Evolutionary conservation across 2,329 filamentous ascomycete genomes (phyloP).

Genomic region (Colletotrichum echinochloae): DNA sequence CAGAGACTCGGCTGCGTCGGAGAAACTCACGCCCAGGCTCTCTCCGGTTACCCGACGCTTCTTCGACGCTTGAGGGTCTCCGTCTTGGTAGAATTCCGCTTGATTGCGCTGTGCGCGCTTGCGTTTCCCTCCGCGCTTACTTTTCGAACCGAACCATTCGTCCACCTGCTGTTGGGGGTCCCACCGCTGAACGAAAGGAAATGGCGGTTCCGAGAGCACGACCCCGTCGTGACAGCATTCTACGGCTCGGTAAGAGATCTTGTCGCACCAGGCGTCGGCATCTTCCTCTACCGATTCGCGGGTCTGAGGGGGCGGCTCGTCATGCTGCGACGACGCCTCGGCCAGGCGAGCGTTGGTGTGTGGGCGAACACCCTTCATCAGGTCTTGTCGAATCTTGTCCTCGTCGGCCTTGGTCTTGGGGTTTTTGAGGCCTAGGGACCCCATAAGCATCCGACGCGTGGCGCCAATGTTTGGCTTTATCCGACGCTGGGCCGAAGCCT

Average conservation of each 20-base stretch:
- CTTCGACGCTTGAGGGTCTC: slow-evolving; percentile 34
- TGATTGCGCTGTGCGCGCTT: slow-evolving; percentile 62
- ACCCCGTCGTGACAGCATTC: slow-evolving; percentile 83
- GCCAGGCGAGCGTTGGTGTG: slow-evolving; percentile 41
- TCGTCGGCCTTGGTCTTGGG: slow-evolving; percentile 78
- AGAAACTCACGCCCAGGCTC: slow-evolving; percentile 21
- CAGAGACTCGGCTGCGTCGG: slow-evolving; percentile 19
- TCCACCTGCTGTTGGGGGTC: slow-evolving; percentile 75
- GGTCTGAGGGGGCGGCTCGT: slow-evolving; percentile 6
- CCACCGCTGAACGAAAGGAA: slow-evolving; percentile 92
- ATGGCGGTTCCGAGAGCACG: slow-evolving; percentile 80
- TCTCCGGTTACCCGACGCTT: slow-evolving; percentile 29
- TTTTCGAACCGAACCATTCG: slow-evolving; percentile 49
- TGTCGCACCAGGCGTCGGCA: slow-evolving; percentile 77
- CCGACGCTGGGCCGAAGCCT: slow-evolving; percentile 46
- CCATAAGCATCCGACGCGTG: slow-evolving; percentile 76
- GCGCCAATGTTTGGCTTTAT: slow-evolving; percentile 65
- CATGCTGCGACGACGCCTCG: slow-evolving; percentile 37
- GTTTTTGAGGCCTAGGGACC: slow-evolving; percentile 75
- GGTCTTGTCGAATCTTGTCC: slow-evolving; percentile 68
- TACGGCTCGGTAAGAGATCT: slow-evolving; percentile 80
- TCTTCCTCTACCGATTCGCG: slow-evolving; percentile 54
- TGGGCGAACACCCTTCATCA: slow-evolving; percentile 67
- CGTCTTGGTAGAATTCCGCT: slow-evolving; percentile 54
- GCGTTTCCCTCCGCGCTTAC: slow-evolving; percentile 57